Evolutionary conservation across 2,329 filamentous ascomycete genomes (phyloP).

Genomic region (Sporothrix curviconia): DNA sequence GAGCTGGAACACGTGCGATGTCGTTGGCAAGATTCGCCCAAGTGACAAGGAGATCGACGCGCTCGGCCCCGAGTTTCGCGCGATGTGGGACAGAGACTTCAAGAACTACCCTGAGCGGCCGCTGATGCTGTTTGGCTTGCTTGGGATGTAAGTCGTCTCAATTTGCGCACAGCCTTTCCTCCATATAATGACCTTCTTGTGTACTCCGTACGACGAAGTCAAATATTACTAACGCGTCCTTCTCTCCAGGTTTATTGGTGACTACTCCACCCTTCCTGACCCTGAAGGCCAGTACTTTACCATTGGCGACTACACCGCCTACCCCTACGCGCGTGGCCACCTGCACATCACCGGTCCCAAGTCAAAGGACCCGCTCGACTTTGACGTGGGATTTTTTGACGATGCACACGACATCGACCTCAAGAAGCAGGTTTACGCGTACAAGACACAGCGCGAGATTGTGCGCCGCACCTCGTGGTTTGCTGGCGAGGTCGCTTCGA

Average conservation of each 20-base stretch:
- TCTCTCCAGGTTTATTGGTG: no score
- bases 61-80: constrained; percentile 64
- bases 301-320: constrained; percentile 53
- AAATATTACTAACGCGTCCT: no score
- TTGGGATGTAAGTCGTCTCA: constrained; percentile 18
- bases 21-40: constrained; percentile 69
- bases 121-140: constrained; percentile 38
- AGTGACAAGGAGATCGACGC: constrained; percentile 59
- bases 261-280: not conserved
- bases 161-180: no score
- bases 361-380: constrained; percentile 57
- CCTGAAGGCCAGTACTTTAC: not conserved
- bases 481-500: constrained; percentile 54
- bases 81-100: constrained; percentile 75
- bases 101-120: constrained; percentile 78
- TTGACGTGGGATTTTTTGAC: constrained; percentile 80
- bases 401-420: constrained; percentile 66
- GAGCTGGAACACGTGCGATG: constrained; percentile 67
- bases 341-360: constrained; percentile 64
- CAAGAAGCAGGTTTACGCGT: constrained; percentile 76
- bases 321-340: constrained; percentile 65
- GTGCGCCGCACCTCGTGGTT: constrained; percentile 70
- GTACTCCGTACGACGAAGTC: no score
- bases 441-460: constrained; percentile 75
- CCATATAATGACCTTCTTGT: no score